Conservation (phyloP, 2,329 filamentous ascomycete species). For the Geoglossum cookeanum region DNA sequence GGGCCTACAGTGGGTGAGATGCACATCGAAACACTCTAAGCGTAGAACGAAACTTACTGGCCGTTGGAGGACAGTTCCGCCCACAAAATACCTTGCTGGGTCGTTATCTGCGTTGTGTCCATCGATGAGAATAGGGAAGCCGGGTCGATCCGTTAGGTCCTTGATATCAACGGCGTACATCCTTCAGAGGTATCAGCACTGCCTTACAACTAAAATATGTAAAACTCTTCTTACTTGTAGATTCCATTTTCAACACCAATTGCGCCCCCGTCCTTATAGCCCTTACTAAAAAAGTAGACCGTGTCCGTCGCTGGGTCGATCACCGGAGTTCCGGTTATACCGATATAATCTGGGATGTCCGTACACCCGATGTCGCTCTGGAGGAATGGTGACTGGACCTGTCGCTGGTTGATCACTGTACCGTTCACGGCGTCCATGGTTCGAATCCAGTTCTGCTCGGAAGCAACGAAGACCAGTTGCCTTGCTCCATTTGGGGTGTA, state of each 20-base stretch:
- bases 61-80: conserved; percentile 33
- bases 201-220: not conserved
- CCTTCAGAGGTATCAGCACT: not conserved
- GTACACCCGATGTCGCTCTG: conserved; percentile 30
- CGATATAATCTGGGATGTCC: conserved; percentile 29
- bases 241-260: conserved; percentile 19
- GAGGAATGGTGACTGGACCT: conserved; percentile 28
- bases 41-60: conserved; percentile 14
- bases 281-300: conserved; percentile 16
- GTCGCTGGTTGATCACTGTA: conserved; percentile 19
- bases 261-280: conserved; percentile 12
- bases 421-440: conserved; percentile 25
- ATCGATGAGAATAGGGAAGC: conserved; percentile 31
- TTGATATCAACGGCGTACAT: conserved; percentile 23
- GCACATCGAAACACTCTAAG: not conserved
- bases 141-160: conserved; percentile 20
- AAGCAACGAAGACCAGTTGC: conserved; percentile 23
- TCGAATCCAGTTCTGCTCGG: conserved; percentile 22
- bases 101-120: conserved; percentile 29
- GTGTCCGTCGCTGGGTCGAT: conserved; percentile 13
- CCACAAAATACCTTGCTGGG: conserved; percentile 29
- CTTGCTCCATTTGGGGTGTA: conserved; percentile 20
- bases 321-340: conserved; percentile 20
- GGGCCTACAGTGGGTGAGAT: conserved; percentile 10
- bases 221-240: conserved; percentile 14